Evolutionary conservation across 179 eudicot species (phyloP).

Genomic region (Kewa caespitosa): DNA sequence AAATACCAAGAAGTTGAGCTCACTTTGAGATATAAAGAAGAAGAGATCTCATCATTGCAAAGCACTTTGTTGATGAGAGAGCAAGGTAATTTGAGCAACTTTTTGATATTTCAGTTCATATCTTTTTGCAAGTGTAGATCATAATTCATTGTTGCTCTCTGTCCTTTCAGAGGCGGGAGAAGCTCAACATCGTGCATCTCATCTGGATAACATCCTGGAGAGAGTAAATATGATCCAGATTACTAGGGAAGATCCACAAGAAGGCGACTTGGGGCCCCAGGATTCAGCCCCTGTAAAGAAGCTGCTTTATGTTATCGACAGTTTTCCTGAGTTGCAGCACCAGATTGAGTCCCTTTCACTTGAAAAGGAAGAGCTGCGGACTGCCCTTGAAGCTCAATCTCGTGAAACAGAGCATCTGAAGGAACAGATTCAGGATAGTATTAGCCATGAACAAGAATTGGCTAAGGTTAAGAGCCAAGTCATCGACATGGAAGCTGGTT

Average conservation of each 20-base stretch:
- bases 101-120: background rate
- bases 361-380: conserved; percentile 62
- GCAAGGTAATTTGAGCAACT: conserved; percentile 36
- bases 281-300: conserved; percentile 52
- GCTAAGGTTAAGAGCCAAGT: conserved; percentile 42
- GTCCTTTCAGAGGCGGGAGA: conserved; percentile 59
- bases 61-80: conserved; percentile 39
- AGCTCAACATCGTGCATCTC: conserved; percentile 48
- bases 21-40: conserved; percentile 49
- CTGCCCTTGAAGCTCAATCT: conserved; percentile 47
- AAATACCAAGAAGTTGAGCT: conserved; percentile 49
- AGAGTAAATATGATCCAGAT: conserved; percentile 53
- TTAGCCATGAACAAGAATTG: conserved; percentile 37
- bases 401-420: conserved; percentile 57
- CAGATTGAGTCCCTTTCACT: conserved; percentile 47
- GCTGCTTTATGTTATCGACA: conserved; percentile 62
- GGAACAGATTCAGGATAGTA: conserved; percentile 44
- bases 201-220: conserved; percentile 49
- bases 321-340: conserved; percentile 41
- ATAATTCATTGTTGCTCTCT: conserved; percentile 23
- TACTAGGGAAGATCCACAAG: conserved; percentile 36
- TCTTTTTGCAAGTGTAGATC: background rate
- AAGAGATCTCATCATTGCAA: conserved; percentile 49
- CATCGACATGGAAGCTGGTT: conserved; percentile 42
- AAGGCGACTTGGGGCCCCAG: conserved; percentile 37